Evolutionary conservation across 192 early-diverging fungal species (phyloP), one percentile per base, ranked within the genome.

Genomic region (Kappamyces sp.): DNA sequence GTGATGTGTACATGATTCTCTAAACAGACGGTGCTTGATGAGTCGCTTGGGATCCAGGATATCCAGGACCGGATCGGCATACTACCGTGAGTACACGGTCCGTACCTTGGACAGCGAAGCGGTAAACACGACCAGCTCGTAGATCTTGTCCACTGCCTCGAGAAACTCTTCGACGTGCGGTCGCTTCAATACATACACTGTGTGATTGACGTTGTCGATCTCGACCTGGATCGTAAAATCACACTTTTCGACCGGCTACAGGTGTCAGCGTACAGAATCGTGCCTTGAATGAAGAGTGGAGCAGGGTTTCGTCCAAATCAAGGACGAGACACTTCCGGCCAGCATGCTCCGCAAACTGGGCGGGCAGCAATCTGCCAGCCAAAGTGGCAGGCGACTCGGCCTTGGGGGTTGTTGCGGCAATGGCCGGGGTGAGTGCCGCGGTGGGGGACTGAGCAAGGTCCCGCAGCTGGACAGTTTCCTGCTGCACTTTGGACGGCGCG

Each of bases 11-110:
- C 96, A 99, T 14, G 90, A 85, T 62, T 99, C 96, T 61, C 96
- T 85, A 83, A 96, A 99, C 41, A 99, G 71, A 47, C 96, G 80
- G 69, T 96, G 94, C 55, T 86, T 87, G 5, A 99, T 85, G 4
- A 91, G 91, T 49, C 75, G 69, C 57, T 80, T 77, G 52, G 77
- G 75, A 76, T 99, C 96, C 40, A 99, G 72, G 66, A 87, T 84
- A 62, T 99, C 94, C 34, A 99, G 71, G 7, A 96, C 93, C n/a
- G 94, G 93, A 69, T 99, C 94, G 22, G 96, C 96, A 65, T 99
- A 99, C 90, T 96, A 61, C 0, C 22, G 22, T 22, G 12, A 34
- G 4, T 46, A 37, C 40, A 64, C 6, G 33, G 31, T 30, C 52
- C 57, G 9, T 69, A 86, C 87, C 80, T 86, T 97, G 48, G 91